A percentile compares a stretch with the other conserved stretches of the same genome.
phyloP scores from a whole-genome alignment of 2,329 filamentous ascomycete species.

The Cyclaneusma minus region DNA sequence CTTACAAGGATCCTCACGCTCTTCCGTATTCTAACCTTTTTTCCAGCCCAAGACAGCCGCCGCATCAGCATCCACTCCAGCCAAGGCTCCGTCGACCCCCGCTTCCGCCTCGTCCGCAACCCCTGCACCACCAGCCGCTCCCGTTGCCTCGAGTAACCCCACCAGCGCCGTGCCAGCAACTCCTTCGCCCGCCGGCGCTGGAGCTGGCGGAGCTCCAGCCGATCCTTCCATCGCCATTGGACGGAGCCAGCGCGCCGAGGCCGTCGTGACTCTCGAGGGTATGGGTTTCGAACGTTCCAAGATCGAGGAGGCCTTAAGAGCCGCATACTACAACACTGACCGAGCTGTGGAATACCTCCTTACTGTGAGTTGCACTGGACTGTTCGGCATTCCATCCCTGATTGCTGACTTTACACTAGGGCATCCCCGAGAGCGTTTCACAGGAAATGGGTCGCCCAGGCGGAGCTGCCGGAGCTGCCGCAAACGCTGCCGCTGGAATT shows the following conservation, averaged over 20 bases:
- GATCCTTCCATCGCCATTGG: constrained; percentile 76
- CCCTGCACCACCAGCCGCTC: constrained; percentile 31
- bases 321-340: constrained; percentile 93
- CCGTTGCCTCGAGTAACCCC: constrained; percentile 26
- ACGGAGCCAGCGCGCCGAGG: constrained; percentile 55
- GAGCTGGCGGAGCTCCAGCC: constrained; percentile 32
- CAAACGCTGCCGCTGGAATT: constrained; percentile 25
- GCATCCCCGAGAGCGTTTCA: constrained; percentile 74
- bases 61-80: constrained; percentile 35
- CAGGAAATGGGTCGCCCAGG: constrained; percentile 49
- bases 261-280: constrained; percentile 83
- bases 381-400: constrained; percentile 5
- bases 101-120: constrained; percentile 32
- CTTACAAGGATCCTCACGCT: not conserved
- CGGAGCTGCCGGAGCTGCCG: constrained; percentile 26
- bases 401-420: too few species aligned
- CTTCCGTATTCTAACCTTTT: constrained; percentile 9
- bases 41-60: constrained; percentile 52
- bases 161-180: constrained; percentile 31
- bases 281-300: constrained; percentile 89
- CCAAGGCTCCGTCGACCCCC: constrained; percentile 45
- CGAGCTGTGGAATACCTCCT: constrained; percentile 93
- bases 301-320: constrained; percentile 88
- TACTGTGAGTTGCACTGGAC: constrained; percentile 40
- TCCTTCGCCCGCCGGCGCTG: constrained; percentile 33